phyloP scores from a whole-genome alignment of 768 basidiomycete genomes.

The Psilocybe sp. region DNA sequence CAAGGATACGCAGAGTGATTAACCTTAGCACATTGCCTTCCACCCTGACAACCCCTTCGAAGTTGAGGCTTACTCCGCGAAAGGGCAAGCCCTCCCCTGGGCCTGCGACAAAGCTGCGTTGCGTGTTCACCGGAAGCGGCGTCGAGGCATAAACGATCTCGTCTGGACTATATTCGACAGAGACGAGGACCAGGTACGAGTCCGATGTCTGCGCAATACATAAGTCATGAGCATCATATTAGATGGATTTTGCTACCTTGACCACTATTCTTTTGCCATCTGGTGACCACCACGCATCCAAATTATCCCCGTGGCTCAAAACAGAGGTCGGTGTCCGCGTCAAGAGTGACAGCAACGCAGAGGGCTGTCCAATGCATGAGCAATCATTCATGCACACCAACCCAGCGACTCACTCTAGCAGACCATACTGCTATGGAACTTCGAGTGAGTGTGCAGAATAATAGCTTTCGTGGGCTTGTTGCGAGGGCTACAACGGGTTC shows the following conservation, averaged over 20 bases:
- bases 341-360: slow-evolving; percentile 67
- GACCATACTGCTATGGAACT: slow-evolving; percentile 78
- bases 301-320: slow-evolving; percentile 80
- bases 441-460: slow-evolving; percentile 75
- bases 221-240: background rate
- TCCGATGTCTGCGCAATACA: slow-evolving; percentile 58
- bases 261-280: slow-evolving; percentile 80
- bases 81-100: slow-evolving; percentile 77
- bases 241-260: slow-evolving; percentile 47
- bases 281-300: slow-evolving; percentile 74
- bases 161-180: slow-evolving; percentile 55
- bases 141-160: slow-evolving; percentile 55
- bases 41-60: slow-evolving; percentile 80
- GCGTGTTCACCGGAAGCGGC: slow-evolving; percentile 49
- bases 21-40: slow-evolving; percentile 77
- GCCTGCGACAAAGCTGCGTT: slow-evolving; percentile 71
- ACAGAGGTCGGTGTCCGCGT: slow-evolving; percentile 76
- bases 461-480: slow-evolving; percentile 70
- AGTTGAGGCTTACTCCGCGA: slow-evolving; percentile 63
- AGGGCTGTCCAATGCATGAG: slow-evolving; percentile 47
- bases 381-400: slow-evolving; percentile 1
- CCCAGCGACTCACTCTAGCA: slow-evolving; percentile 48
- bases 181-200: slow-evolving; percentile 76
- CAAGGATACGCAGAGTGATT: background rate
- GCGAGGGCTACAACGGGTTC: slow-evolving; percentile 58